phyloP scores from a whole-genome alignment of 2,329 filamentous ascomycete genomes.

The Trichoderma endophyticum region DNA sequence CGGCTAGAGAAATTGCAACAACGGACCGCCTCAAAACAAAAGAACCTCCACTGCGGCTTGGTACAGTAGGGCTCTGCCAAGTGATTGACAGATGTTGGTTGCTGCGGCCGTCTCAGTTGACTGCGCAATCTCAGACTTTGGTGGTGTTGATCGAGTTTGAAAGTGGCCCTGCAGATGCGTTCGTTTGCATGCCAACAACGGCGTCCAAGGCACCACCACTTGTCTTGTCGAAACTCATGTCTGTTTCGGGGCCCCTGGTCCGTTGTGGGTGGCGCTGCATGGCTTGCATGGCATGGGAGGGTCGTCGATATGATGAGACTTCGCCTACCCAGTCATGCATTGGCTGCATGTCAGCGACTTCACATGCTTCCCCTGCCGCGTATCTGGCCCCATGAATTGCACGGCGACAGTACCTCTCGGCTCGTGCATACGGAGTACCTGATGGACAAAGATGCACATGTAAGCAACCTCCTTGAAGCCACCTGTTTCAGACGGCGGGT shows the following conservation, averaged over 20 bases:
- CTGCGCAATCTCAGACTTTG: neutral
- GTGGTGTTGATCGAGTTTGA: neutral
- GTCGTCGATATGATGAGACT: constrained; percentile 5
- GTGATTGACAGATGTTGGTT: neutral
- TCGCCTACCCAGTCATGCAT: neutral
- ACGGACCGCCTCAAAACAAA: constrained; percentile 2
- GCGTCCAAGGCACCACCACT: neutral
- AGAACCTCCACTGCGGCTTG: neutral
- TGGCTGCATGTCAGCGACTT: constrained; percentile 17
- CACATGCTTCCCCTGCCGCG: neutral
- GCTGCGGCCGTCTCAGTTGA: neutral
- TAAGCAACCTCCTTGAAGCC: constrained; percentile 13
- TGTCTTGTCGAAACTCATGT: constrained; percentile 10
- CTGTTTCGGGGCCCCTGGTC: neutral
- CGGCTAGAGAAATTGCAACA: constrained; percentile 9
- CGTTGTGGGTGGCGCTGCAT: constrained; percentile 3
- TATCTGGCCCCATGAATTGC: neutral
- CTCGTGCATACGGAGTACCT: neutral
- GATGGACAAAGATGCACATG: neutral
- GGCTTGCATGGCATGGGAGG: constrained; percentile 12
- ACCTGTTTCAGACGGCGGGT: constrained; percentile 12
- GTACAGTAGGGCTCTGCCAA: neutral
- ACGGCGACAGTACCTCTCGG: neutral
- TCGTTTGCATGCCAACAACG: neutral
- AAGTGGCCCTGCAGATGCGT: neutral